Percentiles rank a stretch among this genome's conserved stretches.
phyloP scores from a whole-genome alignment of 2,329 filamentous ascomycete species.

The Hymenoscyphus repandus region DNA sequence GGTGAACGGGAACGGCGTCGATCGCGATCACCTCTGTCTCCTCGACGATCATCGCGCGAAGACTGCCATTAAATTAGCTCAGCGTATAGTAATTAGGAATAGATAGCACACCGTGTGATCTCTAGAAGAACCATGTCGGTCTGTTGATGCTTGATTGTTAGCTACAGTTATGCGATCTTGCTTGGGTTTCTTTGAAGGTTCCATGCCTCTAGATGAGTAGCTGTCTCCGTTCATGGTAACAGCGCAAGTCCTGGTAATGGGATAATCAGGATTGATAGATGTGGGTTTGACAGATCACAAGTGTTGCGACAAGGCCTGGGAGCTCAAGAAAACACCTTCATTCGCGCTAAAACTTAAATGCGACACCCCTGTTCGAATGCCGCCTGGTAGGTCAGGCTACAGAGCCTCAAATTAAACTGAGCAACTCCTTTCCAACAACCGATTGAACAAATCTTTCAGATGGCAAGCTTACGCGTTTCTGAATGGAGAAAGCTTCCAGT shows the following conservation, averaged over 20 bases:
- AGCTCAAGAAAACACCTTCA: neutral
- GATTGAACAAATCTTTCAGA: constrained; percentile 6
- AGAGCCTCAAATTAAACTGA: neutral
- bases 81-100: neutral
- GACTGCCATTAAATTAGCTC: constrained; percentile 28
- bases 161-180: constrained; percentile 26
- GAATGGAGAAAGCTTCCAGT: constrained; percentile 88
- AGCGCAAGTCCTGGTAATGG: constrained; percentile 2
- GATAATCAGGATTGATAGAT: constrained; percentile 2
- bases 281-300: neutral
- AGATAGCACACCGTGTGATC: constrained; percentile 45
- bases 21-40: constrained; percentile 47
- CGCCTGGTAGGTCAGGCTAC: neutral
- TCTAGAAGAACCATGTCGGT: constrained; percentile 42
- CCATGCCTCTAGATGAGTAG: constrained; percentile 70
- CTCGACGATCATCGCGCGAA: constrained; percentile 35
- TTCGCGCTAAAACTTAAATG: neutral
- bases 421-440: neutral
- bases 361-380: neutral
- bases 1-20: constrained; percentile 84
- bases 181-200: constrained; percentile 26
- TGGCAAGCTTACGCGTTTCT: constrained; percentile 42
- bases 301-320: constrained; percentile 12
- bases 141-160: constrained; percentile 36
- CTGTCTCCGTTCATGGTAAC: constrained; percentile 76